Evolutionary conservation across 176 grass and related monocot species (phyloP), one percentile per base, ranked within the genome.

Genomic region (Echinochloa phyllopogon): DNA sequence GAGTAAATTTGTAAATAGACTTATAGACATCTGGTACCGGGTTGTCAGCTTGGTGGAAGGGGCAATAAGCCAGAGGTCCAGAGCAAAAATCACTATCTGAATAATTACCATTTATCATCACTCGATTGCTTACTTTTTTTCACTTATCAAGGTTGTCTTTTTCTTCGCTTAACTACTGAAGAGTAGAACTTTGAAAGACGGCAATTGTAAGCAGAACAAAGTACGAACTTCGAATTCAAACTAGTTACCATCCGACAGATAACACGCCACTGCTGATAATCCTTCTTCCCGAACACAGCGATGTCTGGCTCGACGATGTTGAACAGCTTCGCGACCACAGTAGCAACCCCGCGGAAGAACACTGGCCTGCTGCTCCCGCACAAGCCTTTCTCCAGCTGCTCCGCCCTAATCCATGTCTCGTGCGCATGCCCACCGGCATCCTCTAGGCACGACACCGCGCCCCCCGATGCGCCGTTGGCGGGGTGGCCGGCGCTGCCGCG

Each of bases 261-360:
- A 59, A 98, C 17, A 17, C 93, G 87, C 96, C 96, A 98, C 47
- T 98, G 93, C 72, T 98, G 96, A 64, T 98, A 98, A 73, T 98
- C 96, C 75, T 98, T 98, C 76, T 98, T 98, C 72, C 91, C 96
- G n/a, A 98, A 98, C 37, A 98, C 48, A 4, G 91, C 96, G 17
- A 92, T 38, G 64, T 95, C 96, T 1, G 96, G 96, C 57, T 98
- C 96, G 1, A 98, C 81, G 55, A 95, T 87, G 33, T 95, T 92
- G 57, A 98, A 92, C 6, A 98, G 48, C 83, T 98, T 98, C 42
- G 93, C 82, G 15, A 98, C 93, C 0, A 98, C 68, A 21, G 96
- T 95, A 10, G 93, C 93, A 10, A 98, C 93, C 5, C 93, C 96
- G 49, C 93, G 90, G 77, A 98, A 98, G 82, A 95, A 90, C 1